phyloP scores from a whole-genome alignment of 805 yeast genomes.

The Candida gorgasii region DNA sequence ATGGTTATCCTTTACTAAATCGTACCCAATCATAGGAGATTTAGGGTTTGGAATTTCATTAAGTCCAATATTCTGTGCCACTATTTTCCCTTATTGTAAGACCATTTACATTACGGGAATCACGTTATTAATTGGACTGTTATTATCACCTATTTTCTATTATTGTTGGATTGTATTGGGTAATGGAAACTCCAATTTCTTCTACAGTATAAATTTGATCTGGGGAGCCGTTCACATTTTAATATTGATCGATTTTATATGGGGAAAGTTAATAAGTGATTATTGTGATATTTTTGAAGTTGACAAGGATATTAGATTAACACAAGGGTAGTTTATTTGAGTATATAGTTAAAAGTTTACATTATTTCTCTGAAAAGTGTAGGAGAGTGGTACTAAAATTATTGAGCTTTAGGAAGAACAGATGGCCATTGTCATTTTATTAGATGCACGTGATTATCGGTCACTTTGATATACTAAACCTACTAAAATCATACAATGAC shows the following conservation, averaged over 20 bases:
- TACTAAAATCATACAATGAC: no score
- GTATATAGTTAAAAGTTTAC: no score
- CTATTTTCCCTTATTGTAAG: slow-evolving; percentile 47
- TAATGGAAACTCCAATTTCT: slow-evolving; percentile 94
- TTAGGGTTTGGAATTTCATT: slow-evolving; percentile 46
- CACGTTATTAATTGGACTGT: slow-evolving; percentile 50
- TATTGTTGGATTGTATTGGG: slow-evolving; percentile 93
- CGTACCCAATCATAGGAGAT: slow-evolving; percentile 87
- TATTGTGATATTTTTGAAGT: slow-evolving; percentile 48
- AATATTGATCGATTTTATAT: slow-evolving; percentile 70
- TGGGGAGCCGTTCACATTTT: slow-evolving; percentile 71
- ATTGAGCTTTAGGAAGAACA: no score
- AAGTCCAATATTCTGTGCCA: slow-evolving; percentile 45
- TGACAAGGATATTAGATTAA: slow-evolving; percentile 13
- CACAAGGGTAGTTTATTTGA: slow-evolving; percentile 14
- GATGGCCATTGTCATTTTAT: no score
- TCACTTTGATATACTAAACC: no score
- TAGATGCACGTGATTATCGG: no score
- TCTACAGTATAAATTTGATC: slow-evolving; percentile 87
- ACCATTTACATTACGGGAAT: slow-evolving; percentile 49
- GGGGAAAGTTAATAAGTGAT: slow-evolving; percentile 76
- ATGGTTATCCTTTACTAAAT: slow-evolving; percentile 62
- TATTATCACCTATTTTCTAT: slow-evolving; percentile 85
- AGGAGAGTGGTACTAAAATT: no score
- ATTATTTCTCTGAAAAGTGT: no score